Evolutionary conservation across 345 rosid species (phyloP), one percentile per base, ranked within the genome.

Genomic region (Toxicodendron radicans): DNA sequence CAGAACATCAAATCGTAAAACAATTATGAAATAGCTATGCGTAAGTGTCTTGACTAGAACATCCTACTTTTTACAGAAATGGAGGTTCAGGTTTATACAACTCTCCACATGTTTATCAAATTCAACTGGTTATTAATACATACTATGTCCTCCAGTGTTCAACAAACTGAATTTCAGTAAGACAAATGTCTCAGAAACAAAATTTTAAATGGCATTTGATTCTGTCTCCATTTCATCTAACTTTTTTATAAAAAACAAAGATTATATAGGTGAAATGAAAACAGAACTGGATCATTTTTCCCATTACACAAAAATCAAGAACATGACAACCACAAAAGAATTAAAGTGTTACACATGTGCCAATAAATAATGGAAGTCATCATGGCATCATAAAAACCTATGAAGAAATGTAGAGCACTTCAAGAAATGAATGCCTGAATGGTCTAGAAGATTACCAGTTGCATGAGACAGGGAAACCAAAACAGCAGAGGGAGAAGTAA

Each of bases 381-480:
- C 62, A 63, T 51, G 24, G 24, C 38, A 27, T 58, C 56, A 72
- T 33, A 72, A 43, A 53, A 52, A 56, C 67, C 62, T 46, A 58
- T 30, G 45, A 13, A 68, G 18, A 43, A 21, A 68, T 7, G 7
- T 23, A 24, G 18, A 21, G 24, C 23, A 70, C 38, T 58, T 58
- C 10, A 23, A 24, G 21, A 70, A 57, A 32, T 4, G 33, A 72
- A 65, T 58, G 51, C 75, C 64, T 75, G 53, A 17, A 68, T 1
- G 46, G 66, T 32, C 7, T n/a, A 57, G 65, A 58, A 75, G 58
- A 58, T 80, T 92, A 94, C 98, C 98, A 75, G 80, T 82, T 48
- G 98, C 97, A 61, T 73, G 92, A 12, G 92, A 92, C 46, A 94
- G 75, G 73, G 93, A 90, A 82, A 84, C 85, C 80, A 90, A 75